Percentiles rank a stretch among this genome's conserved stretches.
These are phyloP conservation scores for Cajanus cajan DNA, from an alignment of 306 rosid genomes.

Conservation along the genomic window DNA sequence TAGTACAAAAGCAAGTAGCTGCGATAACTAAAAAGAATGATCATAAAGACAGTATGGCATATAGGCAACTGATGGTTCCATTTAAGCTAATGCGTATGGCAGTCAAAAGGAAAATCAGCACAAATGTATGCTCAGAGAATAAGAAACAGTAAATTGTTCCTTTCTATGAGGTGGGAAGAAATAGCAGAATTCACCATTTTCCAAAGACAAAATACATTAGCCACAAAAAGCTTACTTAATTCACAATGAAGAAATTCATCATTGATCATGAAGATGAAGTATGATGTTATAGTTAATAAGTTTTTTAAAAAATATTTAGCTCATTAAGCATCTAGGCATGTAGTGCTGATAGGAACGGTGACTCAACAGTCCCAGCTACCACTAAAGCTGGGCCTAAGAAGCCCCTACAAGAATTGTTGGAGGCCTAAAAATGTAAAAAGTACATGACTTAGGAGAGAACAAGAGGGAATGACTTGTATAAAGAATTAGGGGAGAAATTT, in stretches of 20 bases:
- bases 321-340: not conserved
- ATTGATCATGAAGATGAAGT: not conserved
- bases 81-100: not conserved
- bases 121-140: not conserved
- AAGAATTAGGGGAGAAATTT: not conserved
- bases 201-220: not conserved
- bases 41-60: not conserved
- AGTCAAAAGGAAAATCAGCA: not conserved
- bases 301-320: not conserved
- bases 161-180: not conserved
- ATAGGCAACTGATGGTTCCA: constrained; percentile 15
- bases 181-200: not conserved
- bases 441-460: not conserved
- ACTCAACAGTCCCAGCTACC: no score
- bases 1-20: not conserved
- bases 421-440: no score
- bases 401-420: not conserved
- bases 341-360: not conserved
- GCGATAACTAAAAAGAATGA: not conserved
- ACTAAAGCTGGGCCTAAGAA: not conserved
- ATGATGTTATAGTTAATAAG: not conserved
- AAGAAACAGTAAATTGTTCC: not conserved
- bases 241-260: not conserved
- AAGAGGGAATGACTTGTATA: not conserved
- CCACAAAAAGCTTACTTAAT: not conserved